Evolutionary conservation across 768 basidiomycete genomes (phyloP).

Genomic region (Hericium coralloides): DNA sequence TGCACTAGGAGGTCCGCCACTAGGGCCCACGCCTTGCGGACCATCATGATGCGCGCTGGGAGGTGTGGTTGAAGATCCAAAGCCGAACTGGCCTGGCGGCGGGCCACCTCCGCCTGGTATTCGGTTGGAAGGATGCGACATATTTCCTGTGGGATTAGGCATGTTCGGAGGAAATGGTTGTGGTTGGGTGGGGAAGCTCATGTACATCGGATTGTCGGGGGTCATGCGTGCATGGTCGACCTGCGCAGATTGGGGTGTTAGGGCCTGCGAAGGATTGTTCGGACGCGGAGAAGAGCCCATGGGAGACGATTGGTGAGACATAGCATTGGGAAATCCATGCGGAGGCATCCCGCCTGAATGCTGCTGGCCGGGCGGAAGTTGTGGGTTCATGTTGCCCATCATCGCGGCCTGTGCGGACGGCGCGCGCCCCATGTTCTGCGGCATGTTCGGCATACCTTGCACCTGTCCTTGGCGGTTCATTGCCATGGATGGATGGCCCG

Average conservation of each 20-base stretch:
- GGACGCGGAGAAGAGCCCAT: conserved; percentile 35
- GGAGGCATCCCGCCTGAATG: conserved; percentile 25
- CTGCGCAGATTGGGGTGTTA: conserved; percentile 25
- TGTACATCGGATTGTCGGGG: conserved; percentile 38
- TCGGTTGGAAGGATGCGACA: conserved; percentile 14
- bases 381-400: conserved; percentile 35
- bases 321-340: conserved; percentile 21
- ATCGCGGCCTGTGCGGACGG: conserved; percentile 36
- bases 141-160: conserved; percentile 20
- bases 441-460: conserved; percentile 28
- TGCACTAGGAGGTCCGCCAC: conserved; percentile 10
- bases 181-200: conserved; percentile 28
- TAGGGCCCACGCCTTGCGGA: conserved; percentile 27
- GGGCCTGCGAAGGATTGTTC: conserved; percentile 28
- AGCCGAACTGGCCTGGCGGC: conserved; percentile 26
- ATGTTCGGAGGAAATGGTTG: conserved; percentile 20
- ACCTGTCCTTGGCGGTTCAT: conserved; percentile 3
- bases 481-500: conserved; percentile 34
- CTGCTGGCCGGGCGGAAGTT: conserved; percentile 16
- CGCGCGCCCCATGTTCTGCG: conserved; percentile 34
- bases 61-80: conserved; percentile 34
- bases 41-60: conserved; percentile 38
- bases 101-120: neutral
- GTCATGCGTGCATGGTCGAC: conserved; percentile 29
- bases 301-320: conserved; percentile 30